Conservation (phyloP, 306 rosid genomes). For the Vigna angularis region DNA sequence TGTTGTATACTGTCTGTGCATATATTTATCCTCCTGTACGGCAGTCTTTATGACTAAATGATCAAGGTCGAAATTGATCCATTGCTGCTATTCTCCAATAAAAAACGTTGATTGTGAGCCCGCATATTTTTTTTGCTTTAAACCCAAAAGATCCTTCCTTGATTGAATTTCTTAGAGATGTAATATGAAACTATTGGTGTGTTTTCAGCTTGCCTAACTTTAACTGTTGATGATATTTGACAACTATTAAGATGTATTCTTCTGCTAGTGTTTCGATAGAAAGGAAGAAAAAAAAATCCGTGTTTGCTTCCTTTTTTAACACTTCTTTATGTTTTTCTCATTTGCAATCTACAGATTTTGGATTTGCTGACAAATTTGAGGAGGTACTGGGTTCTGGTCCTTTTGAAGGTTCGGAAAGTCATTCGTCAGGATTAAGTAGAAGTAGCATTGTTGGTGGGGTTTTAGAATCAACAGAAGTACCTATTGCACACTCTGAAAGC, state of each 20-base stretch:
- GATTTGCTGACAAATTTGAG: constrained; percentile 59
- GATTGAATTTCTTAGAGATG: not conserved
- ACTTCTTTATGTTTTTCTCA: constrained; percentile 20
- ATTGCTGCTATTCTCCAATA: not conserved
- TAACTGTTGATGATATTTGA: not conserved
- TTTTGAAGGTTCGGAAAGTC: constrained; percentile 68
- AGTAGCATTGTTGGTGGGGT: constrained; percentile 70
- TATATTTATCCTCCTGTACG: too few species aligned
- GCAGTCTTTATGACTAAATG: not conserved
- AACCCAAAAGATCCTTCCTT: not conserved
- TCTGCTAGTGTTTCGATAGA: constrained; percentile 22
- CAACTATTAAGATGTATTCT: constrained; percentile 23
- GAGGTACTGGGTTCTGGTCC: constrained; percentile 54
- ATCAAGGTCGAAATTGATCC: not conserved
- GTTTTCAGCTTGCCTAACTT: not conserved
- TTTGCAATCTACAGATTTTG: constrained; percentile 65
- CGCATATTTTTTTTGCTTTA: not conserved
- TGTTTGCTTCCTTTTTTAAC: constrained; percentile 23
- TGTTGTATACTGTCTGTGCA: too few species aligned
- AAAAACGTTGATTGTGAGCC: not conserved
- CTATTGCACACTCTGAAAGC: constrained; percentile 65
- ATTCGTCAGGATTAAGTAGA: constrained; percentile 83
- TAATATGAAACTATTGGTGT: not conserved
- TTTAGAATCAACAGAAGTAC: constrained; percentile 67
- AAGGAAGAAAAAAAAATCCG: not conserved